Conservation (phyloP, 164 flowering plant genomes). For the Liquidambar formosana region DNA sequence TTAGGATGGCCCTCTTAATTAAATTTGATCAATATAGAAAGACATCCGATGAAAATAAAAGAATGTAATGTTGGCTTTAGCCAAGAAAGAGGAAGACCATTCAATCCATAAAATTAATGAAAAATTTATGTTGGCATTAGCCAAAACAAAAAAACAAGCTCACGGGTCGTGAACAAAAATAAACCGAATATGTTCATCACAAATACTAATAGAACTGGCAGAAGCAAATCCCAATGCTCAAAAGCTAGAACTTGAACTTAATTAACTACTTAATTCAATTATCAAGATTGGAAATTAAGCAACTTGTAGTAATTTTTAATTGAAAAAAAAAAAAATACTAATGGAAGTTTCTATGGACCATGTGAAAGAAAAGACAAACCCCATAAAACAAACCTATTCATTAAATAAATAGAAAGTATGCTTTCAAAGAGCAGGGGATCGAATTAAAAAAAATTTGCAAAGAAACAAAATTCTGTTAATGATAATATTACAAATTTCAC, state of each 20-base stretch:
- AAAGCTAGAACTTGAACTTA: background rate
- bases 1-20: background rate
- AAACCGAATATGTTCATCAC: background rate
- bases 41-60: background rate
- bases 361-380: no score
- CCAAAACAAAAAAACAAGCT: background rate
- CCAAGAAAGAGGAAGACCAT: no score
- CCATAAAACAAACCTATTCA: no score
- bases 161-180: background rate
- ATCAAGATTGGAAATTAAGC: no score
- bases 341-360: no score
- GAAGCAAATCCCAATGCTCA: no score
- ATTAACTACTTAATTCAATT: background rate
- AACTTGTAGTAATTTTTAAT: no score
- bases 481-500: conserved; percentile 1
- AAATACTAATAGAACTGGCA: background rate
- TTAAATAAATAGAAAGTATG: no score
- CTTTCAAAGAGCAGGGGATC: no score
- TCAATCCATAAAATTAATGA: no score
- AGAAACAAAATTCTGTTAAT: background rate
- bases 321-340: no score
- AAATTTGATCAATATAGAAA: background rate
- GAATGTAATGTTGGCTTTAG: background rate
- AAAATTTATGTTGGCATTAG: background rate
- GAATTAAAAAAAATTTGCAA: background rate